Base-by-base conservation (phyloP, 306 rosid genomes). In the Canavalia ensiformis region DNA sequence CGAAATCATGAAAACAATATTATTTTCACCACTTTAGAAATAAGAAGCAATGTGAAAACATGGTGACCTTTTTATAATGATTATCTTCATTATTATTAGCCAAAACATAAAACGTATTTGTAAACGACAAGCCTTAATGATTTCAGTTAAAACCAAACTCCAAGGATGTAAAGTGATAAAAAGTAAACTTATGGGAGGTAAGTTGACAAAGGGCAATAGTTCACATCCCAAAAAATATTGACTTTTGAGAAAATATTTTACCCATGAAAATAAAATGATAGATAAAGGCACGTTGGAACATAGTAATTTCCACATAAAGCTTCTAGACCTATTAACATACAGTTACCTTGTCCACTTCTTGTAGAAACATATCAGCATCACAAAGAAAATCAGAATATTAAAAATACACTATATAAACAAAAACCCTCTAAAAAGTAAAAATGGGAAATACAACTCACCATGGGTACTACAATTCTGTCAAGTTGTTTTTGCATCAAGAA, bases 401-500 rank as follows among this genome's bases (percentile, higher is more conserved):
- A 75, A 58, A 54, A 66, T 25, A 78, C 45, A 68, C 50, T 44
- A 35, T 6, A 65, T 67, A 67, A 49, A 42, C 75, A 29, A 82
- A 49, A 58, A 34, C 75, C 57, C 12, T 58, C 54, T 8, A 57
- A 66, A 76, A 12, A 39, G 77, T 57, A 57, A 59, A 79, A 29
- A 35, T 30, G 11, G 50, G 80, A 46, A 89, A 81, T 63, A 74
- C 58, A 79, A 87, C 96, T 82, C 88, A 94, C 98, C 97, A 91
- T 90, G 54, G 97, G 98, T 49, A 94, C 94, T 68, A 90, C 90
- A 68, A 94, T 90, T 90, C 97, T 90, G 88, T 92, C 93, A 76
- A 81, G 88, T 75, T 82, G 88, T 66, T 88, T 72, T 64, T 5
- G 90, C 73, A 66, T 81, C 97, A 94, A 90, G 84, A 88, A 92